Base-by-base conservation (phyloP, 2,329 filamentous ascomycete genomes). In the Clarireedia monteithiana region DNA sequence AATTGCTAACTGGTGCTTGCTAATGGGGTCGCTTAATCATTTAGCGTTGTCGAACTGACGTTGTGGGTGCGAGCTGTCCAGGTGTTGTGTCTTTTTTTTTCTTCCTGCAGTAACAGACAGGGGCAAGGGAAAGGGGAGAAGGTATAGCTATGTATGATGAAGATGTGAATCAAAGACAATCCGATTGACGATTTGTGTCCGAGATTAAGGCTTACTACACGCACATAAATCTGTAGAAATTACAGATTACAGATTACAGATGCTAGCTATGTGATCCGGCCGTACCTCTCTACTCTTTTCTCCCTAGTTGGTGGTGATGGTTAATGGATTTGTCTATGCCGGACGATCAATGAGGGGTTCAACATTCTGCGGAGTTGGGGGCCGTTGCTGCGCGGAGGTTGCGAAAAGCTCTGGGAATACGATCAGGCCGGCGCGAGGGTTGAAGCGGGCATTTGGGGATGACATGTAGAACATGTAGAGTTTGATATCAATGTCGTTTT, bases 331-430 rank as follows among this genome's bases (percentile, higher is more conserved):
- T 40, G 26, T 47, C 39, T n/a, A 53, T 46, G 50, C 50, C 40
- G 50, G 40, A 38, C 40, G 24, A 42, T 34, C 12, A 53, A 53
- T 47, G 50, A 53, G 50, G 40, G 50, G 50, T 38, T 53, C 27
- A 20, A 53, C 6, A 12, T 47, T 36, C 40, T 47, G 23, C 39
- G 50, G 27, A 42, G 15, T 46, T 53, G 14, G 27, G 27, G 39
- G 39, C 17, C n/a, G 17, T 14, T 42, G 39, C 17, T 24, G n/a
- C n/a, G 9, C 20, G 20, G 20, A 47, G 23, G 9, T 7, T 23
- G 23, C n/a, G 40, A 6, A n/a, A 7, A 20, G 23, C n/a, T 17
- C 12, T 34, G 30, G 30, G 10, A 34, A 34, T 12, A 4, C 30
- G 12, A 20, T 20, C 20, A 20, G 20, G 30, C 30, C 9, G 30